Evolutionary conservation across 495 filamentous ascomycete genomes (phyloP).

Genomic region (Aspergillus sclerotiicarbonarius): DNA sequence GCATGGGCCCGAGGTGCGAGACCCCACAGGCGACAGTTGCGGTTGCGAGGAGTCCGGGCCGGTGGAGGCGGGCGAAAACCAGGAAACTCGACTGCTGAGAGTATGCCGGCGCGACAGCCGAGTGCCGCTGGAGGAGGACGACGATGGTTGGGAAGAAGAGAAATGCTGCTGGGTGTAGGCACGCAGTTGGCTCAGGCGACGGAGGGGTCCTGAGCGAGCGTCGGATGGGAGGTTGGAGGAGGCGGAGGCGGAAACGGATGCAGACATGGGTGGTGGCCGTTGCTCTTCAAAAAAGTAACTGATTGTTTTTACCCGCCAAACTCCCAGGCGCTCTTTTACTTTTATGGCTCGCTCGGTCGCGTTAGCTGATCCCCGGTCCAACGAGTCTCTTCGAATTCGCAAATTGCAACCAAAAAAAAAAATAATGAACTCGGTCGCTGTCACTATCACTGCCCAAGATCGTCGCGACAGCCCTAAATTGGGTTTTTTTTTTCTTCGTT

Average conservation of each 20-base stretch:
- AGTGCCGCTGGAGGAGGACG: slow-evolving; percentile 33
- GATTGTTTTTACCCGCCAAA: neutral
- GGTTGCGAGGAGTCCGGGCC: slow-evolving; percentile 26
- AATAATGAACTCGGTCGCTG: neutral
- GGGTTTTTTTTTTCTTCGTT: slow-evolving; percentile 5
- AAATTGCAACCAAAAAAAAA: slow-evolving; percentile 2
- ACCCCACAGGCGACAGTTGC: slow-evolving; percentile 25
- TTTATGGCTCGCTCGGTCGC: too few species aligned
- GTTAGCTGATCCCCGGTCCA: too few species aligned
- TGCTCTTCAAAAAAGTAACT: neutral
- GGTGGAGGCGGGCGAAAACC: slow-evolving; percentile 31
- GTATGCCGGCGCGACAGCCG: slow-evolving; percentile 30
- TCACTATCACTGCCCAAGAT: slow-evolving; percentile 6
- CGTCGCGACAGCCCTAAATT: slow-evolving; percentile 17
- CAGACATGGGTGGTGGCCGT: slow-evolving; percentile 28
- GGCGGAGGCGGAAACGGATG: slow-evolving; percentile 44
- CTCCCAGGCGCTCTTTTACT: too few species aligned
- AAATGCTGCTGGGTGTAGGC: slow-evolving; percentile 68
- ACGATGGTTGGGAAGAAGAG: slow-evolving; percentile 49
- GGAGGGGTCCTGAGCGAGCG: slow-evolving; percentile 58
- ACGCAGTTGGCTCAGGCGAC: slow-evolving; percentile 72
- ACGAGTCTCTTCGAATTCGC: too few species aligned
- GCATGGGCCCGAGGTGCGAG: slow-evolving; percentile 30
- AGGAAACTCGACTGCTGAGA: slow-evolving; percentile 36
- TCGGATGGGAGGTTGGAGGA: slow-evolving; percentile 30